These are phyloP conservation scores for Cyberlindnera suaveolens DNA, from an alignment of 805 yeast species.

Conservation along the genomic window DNA sequence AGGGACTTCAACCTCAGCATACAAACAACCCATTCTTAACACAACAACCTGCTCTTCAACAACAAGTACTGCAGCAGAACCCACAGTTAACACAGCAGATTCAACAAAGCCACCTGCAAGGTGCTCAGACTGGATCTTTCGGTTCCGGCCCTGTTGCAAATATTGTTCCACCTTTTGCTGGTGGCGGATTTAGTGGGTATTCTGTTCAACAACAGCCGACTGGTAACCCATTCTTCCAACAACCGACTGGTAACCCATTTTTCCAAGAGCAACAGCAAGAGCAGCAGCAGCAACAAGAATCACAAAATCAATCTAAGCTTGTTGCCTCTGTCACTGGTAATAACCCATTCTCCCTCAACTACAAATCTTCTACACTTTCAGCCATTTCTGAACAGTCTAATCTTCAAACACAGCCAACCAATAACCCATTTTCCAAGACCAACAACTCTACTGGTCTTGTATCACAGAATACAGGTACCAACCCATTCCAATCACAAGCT, in stretches of 20 bases:
- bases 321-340: conserved; percentile 21
- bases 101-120: conserved; percentile 17
- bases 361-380: conserved; percentile 8
- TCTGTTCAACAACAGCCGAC: conserved; percentile 19
- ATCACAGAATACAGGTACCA: conserved; percentile 28
- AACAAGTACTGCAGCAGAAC: conserved; percentile 7
- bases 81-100: conserved; percentile 13
- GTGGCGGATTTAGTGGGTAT: conserved; percentile 57
- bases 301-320: conserved; percentile 4
- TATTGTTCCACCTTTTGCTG: conserved; percentile 37
- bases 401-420: conserved; percentile 16
- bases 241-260: conserved; percentile 32
- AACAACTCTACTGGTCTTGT: conserved; percentile 3
- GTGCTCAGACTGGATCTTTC: conserved; percentile 15
- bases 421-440: conserved; percentile 23
- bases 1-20: conserved; percentile 11
- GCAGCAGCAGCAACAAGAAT: conserved; percentile 4
- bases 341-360: conserved; percentile 25
- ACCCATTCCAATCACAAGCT: conserved; percentile 30
- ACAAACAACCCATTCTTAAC: conserved; percentile 19
- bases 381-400: conserved; percentile 9
- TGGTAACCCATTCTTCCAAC: conserved; percentile 24
- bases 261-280: conserved; percentile 14
- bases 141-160: conserved; percentile 12
- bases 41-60: conserved; percentile 17